Percentiles rank a stretch among this genome's conserved stretches.
Evolutionary conservation across 1,139 yeast genomes (phyloP).

Genomic region (Zygoascus meyerae): DNA sequence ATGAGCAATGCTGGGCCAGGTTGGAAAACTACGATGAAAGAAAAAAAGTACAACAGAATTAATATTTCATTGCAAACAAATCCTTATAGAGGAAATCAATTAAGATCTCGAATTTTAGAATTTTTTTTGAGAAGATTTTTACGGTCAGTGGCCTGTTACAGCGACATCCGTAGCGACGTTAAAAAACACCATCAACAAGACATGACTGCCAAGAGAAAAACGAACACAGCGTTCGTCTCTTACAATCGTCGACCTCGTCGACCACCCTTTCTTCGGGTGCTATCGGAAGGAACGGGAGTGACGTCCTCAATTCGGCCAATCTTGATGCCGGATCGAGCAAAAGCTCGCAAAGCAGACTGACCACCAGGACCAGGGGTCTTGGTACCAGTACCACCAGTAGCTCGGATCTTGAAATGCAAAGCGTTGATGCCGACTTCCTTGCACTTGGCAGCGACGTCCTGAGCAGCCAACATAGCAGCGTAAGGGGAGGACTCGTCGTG

Average conservation of each 20-base stretch:
- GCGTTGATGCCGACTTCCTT: conserved; percentile 99
- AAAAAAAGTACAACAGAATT: neutral
- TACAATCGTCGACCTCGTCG: conserved; percentile 99
- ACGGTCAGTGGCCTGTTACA: neutral
- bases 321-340: conserved; percentile 99
- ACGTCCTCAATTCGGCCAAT: conserved; percentile 99
- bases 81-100: conserved; percentile 4
- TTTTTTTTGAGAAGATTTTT: neutral
- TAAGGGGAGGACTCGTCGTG: conserved; percentile 99
- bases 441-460: conserved; percentile 98
- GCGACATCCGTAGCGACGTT: too few species aligned
- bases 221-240: neutral
- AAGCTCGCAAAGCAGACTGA: conserved; percentile 99
- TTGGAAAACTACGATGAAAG: too few species aligned
- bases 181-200: too few species aligned
- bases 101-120: conserved; percentile 2
- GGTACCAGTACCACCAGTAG: conserved; percentile 99
- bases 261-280: conserved; percentile 99
- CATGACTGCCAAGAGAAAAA: neutral
- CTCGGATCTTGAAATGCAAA: conserved; percentile 99
- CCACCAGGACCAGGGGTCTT: conserved; percentile 99
- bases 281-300: conserved; percentile 99
- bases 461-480: conserved; percentile 99
- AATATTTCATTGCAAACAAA: neutral
- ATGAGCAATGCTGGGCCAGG: too few species aligned